phyloP scores from a whole-genome alignment of 805 yeast genomes.

The Vanderwaltozyma tropicalis region DNA sequence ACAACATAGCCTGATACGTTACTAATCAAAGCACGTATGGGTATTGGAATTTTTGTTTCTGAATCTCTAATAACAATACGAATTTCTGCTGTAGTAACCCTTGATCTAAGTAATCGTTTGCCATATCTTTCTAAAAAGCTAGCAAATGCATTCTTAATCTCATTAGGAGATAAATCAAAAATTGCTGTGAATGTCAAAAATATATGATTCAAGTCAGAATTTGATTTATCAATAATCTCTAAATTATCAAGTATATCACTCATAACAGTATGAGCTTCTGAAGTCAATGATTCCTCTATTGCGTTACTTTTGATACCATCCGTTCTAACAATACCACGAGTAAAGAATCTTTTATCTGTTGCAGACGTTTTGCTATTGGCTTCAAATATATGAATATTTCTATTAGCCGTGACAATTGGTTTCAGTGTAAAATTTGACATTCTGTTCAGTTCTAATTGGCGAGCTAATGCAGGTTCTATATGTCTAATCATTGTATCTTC shows the following conservation, averaged over 20 bases:
- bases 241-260: slow-evolving; percentile 89
- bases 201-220: slow-evolving; percentile 92
- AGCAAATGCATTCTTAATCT: slow-evolving; percentile 94
- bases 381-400: slow-evolving; percentile 95
- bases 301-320: slow-evolving; percentile 90
- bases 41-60: slow-evolving; percentile 76
- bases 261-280: slow-evolving; percentile 95
- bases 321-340: slow-evolving; percentile 93
- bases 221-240: slow-evolving; percentile 86
- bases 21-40: slow-evolving; percentile 90
- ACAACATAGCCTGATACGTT: slow-evolving; percentile 97
- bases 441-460: slow-evolving; percentile 90
- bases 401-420: slow-evolving; percentile 90
- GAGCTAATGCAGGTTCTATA: slow-evolving; percentile 96
- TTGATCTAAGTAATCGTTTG: slow-evolving; percentile 87
- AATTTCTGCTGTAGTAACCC: slow-evolving; percentile 95
- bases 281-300: slow-evolving; percentile 84
- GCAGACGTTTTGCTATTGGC: slow-evolving; percentile 90
- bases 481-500: slow-evolving; percentile 95
- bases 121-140: slow-evolving; percentile 96
- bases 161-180: slow-evolving; percentile 85
- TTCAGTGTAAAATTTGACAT: slow-evolving; percentile 88
- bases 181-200: slow-evolving; percentile 95
- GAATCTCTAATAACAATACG: slow-evolving; percentile 91
- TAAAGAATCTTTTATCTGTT: slow-evolving; percentile 88